A percentile compares a stretch with the other conserved stretches of the same genome.
Conservation (phyloP, 2,329 filamentous ascomycete species). For the Botrytis squamosa region DNA sequence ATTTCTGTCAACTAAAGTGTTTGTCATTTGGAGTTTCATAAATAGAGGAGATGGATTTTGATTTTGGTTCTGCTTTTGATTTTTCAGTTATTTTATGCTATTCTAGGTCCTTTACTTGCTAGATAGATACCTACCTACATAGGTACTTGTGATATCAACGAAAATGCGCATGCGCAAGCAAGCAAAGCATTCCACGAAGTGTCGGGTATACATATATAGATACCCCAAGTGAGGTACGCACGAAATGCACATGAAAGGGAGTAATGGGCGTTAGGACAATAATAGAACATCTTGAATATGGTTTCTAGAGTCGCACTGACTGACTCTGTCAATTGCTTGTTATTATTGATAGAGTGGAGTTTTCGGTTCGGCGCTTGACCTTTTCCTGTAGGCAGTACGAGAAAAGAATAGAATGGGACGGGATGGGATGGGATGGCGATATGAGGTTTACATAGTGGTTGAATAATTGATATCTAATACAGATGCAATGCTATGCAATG, state of each 20-base stretch:
- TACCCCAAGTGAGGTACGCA: neutral
- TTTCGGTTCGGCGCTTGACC: neutral
- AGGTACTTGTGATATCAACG: slow-evolving; percentile 8
- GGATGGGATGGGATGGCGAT: neutral
- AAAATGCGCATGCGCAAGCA: slow-evolving; percentile 6
- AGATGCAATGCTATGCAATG: neutral
- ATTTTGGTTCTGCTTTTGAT: neutral
- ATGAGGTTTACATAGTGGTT: neutral
- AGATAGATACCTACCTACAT: neutral
- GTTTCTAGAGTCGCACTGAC: neutral
- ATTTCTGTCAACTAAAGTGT: slow-evolving; percentile 13
- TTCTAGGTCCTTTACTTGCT: neutral
- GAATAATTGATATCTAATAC: neutral
- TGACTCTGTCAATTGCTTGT: neutral
- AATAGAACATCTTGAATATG: slow-evolving; percentile 10
- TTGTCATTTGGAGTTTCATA: neutral
- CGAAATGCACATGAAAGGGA: neutral
- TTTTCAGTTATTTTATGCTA: neutral
- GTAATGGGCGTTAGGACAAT: neutral
- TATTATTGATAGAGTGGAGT: neutral
- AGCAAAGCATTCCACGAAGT: neutral
- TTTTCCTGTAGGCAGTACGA: neutral
- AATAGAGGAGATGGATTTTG: slow-evolving; percentile 9
- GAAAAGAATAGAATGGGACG: neutral
- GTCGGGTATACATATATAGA: neutral